A percentile compares a stretch with the other conserved stretches of the same genome.
phyloP scores from a whole-genome alignment of 2,329 filamentous ascomycete species.

The Canariomyces notabilis region DNA sequence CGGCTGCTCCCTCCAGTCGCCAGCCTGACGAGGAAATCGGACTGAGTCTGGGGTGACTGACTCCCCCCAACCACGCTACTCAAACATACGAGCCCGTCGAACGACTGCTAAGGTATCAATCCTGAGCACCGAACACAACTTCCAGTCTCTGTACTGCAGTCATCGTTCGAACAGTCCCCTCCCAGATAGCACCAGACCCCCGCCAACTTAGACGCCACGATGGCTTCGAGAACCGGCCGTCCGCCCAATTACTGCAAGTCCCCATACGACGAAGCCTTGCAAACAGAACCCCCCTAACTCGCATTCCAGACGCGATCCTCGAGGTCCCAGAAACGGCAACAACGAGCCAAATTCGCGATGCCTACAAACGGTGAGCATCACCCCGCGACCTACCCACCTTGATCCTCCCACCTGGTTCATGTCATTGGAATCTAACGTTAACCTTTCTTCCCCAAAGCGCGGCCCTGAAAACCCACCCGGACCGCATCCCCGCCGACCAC shows the following conservation, averaged over 20 bases:
- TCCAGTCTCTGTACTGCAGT: too few relatives aligned
- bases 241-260: conserved; percentile 57
- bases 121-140: too few relatives aligned
- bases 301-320: conserved; percentile 62
- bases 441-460: conserved; percentile 48
- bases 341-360: conserved; percentile 80
- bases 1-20: conserved; percentile 20
- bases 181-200: background rate
- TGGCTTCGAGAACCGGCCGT: conserved; percentile 33
- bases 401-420: conserved; percentile 7
- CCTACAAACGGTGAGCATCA: conserved; percentile 73
- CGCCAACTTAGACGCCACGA: conserved; percentile 20
- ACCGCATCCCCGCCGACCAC: conserved; percentile 78
- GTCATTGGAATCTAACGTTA: conserved; percentile 8
- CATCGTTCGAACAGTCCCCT: background rate
- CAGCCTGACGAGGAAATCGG: background rate
- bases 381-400: background rate
- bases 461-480: conserved; percentile 87
- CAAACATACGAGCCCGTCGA: too few relatives aligned
- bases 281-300: background rate
- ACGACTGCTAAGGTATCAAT: too few relatives aligned
- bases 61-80: too few relatives aligned
- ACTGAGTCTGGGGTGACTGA: too few relatives aligned
- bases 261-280: conserved; percentile 1
- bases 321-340: conserved; percentile 69